Base-by-base conservation (phyloP, 306 rosid genomes). In the Prinsepia uniflora region DNA sequence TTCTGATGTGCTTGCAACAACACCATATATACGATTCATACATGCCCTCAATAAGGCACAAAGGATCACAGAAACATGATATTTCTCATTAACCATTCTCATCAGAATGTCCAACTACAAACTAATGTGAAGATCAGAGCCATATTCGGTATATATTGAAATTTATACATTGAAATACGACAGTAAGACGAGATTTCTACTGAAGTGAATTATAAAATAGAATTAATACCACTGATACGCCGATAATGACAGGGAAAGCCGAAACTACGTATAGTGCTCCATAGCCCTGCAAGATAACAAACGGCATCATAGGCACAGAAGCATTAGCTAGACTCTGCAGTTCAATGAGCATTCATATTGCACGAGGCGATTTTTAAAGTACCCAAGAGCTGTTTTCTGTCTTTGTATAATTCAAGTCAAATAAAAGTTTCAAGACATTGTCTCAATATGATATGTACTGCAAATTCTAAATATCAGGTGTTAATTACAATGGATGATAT, bases 261-360 rank as follows among this genome's bases (percentile, higher is more conserved):
- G 99, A 70, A 63, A 94, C 96, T 69, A 94, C 78, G 80, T 94
- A 94, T 58, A 94, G 81, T 52, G 97, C 97, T 76, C 99, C 99
- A 76, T 87, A 94, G 10, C 97, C 99, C 99, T 94, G 97, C 95
- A 87, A 57, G 42, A 72, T 30, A 68, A 79, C 15, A 44, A 43
- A 79, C 65, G 52, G 65, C 58, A 49, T 79, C 30, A 81, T 77
- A 34, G 52, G 76, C 78, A 74, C 79, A 72, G 54, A 49, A 56
- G 66, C 47, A 63, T 68, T 64, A 52, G 56, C 46, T 46, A 66
- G 2, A 30, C 36, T 22, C 66, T 67, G 57, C 13, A 56, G 58
- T 52, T 77, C 46, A 73, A 48, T 70, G 22, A 42, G 14, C 20
- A 41, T 7, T 43, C 48, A 42, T 12, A 11, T 41, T 39, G 52